These are phyloP conservation scores for Aspergillus pseudoviridinutans DNA, from an alignment of 2,329 filamentous ascomycete species.

Conservation along the genomic window DNA sequence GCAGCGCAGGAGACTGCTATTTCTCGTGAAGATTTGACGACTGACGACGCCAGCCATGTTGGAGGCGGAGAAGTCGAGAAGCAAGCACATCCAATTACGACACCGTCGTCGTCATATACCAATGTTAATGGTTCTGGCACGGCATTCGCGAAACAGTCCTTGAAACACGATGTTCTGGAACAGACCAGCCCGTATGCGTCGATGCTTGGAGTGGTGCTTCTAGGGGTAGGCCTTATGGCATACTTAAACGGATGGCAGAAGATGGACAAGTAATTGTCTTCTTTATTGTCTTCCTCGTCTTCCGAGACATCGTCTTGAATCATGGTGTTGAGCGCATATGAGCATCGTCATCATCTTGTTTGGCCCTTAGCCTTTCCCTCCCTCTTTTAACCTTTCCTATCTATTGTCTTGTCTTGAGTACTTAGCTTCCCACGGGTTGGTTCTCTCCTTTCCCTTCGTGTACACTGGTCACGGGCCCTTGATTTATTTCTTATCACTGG, in stretches of 20 bases:
- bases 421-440: not conserved
- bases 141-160: conserved; percentile 38
- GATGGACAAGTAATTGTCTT: conserved; percentile 42
- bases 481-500: not conserved
- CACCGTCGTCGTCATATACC: conserved; percentile 49
- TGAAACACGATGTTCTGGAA: conserved; percentile 38
- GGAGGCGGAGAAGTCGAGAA: conserved; percentile 11
- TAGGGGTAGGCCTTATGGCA: conserved; percentile 81
- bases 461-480: not conserved
- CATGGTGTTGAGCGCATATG: conserved; percentile 17
- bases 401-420: not conserved
- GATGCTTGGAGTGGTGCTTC: conserved; percentile 74
- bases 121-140: conserved; percentile 39
- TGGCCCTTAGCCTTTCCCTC: conserved; percentile 6
- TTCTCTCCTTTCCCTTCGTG: not conserved
- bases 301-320: conserved; percentile 17
- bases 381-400: conserved; percentile 9
- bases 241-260: conserved; percentile 80
- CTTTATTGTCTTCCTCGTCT: conserved; percentile 6
- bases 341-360: not conserved
- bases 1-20: not conserved
- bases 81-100: conserved; percentile 42
- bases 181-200: conserved; percentile 71
- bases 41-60: conserved; percentile 8
- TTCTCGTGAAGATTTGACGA: not conserved